Conservation (phyloP, 2,329 filamentous ascomycete species). For the Botrytis galanthina region DNA sequence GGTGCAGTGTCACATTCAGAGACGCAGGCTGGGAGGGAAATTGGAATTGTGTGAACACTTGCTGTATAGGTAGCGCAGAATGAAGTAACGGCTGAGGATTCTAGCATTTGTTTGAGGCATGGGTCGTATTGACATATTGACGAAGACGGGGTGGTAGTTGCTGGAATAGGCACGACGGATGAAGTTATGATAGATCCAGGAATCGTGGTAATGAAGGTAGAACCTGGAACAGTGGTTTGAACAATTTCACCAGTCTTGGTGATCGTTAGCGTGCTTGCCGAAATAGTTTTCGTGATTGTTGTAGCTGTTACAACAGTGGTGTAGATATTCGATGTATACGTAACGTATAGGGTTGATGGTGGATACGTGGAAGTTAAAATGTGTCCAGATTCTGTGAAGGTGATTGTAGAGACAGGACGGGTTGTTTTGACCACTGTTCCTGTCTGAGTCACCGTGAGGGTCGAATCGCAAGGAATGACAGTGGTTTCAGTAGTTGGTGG, state of each 20-base stretch:
- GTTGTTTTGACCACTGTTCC: background rate
- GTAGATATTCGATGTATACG: constrained; percentile 5
- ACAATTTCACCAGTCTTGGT: constrained; percentile 2
- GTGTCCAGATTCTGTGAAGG: background rate
- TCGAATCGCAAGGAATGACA: constrained; percentile 11
- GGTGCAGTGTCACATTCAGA: background rate
- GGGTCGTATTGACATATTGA: background rate
- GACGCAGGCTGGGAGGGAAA: background rate
- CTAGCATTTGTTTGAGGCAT: background rate
- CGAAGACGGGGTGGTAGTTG: background rate
- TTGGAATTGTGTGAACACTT: background rate
- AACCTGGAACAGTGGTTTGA: constrained; percentile 1
- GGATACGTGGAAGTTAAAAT: background rate
- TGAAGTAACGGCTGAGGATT: background rate
- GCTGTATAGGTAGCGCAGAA: background rate
- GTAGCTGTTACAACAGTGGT: constrained; percentile 5
- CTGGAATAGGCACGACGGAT: background rate
- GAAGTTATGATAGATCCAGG: constrained; percentile 3
- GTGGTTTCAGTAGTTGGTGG: constrained; percentile 3
- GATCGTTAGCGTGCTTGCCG: background rate
- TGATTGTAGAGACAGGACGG: constrained; percentile 8
- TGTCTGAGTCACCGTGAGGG: background rate
- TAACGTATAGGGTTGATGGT: background rate
- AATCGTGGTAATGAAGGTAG: background rate
- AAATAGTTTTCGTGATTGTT: constrained; percentile 10